A percentile compares a stretch with the other conserved stretches of the same genome.
phyloP scores from a whole-genome alignment of 78 protist genomes.

The Chrysochromulina parva region DNA sequence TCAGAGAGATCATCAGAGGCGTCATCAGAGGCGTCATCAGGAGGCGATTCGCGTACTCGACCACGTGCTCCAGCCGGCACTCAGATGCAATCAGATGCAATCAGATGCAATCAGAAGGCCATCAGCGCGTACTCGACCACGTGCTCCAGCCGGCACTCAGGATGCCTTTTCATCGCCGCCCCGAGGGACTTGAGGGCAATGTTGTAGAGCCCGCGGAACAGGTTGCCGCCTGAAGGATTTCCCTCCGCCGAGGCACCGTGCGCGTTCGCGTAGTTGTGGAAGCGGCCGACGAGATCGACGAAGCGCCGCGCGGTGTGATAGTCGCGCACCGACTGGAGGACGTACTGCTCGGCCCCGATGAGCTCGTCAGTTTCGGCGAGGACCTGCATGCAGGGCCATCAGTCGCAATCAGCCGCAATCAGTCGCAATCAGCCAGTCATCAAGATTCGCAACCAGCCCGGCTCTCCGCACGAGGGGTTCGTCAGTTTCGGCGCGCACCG shows the following conservation, averaged over 20 bases:
- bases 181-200: slow-evolving; percentile 47
- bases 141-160: background rate
- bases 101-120: no score
- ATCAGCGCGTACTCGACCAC: slow-evolving; percentile 20
- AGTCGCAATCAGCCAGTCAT: no score
- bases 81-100: no score
- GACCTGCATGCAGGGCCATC: background rate
- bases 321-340: background rate
- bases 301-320: background rate
- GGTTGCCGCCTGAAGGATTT: slow-evolving; percentile 50
- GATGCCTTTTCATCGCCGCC: slow-evolving; percentile 27
- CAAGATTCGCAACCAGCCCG: no score
- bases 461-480: no score
- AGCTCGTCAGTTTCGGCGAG: slow-evolving; percentile 59
- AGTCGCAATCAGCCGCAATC: no score
- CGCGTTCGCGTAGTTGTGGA: background rate
- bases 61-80: background rate
- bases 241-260: slow-evolving; percentile 31
- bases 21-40: no score
- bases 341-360: slow-evolving; percentile 56
- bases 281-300: background rate
- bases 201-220: slow-evolving; percentile 50
- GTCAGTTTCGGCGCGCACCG: background rate
- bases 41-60: background rate
- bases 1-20: no score